Conservation (phyloP, 2,329 filamentous ascomycete genomes). For the Fusarium metavorans region DNA sequence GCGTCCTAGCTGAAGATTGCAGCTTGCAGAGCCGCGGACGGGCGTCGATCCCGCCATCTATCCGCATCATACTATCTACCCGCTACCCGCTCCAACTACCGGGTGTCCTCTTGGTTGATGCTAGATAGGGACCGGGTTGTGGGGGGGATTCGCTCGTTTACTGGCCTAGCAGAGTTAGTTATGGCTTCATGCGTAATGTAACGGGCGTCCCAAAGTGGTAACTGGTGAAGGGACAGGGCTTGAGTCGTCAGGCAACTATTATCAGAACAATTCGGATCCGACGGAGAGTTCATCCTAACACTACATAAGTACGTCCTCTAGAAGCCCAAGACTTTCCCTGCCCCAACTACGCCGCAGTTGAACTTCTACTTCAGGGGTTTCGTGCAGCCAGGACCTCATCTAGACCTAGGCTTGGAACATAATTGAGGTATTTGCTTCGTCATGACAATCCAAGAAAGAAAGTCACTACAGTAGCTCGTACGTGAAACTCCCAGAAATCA, state of each 20-base stretch:
- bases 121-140: background rate
- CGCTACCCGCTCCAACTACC: background rate
- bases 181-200: background rate
- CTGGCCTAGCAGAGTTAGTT: background rate
- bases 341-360: background rate
- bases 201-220: background rate
- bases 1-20: background rate
- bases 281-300: background rate
- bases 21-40: background rate
- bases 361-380: background rate
- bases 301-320: background rate
- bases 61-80: background rate
- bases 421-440: background rate
- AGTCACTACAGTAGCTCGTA: background rate
- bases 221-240: background rate
- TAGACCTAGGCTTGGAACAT: background rate
- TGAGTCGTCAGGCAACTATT: background rate
- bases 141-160: background rate
- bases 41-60: background rate
- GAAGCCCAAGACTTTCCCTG: background rate
- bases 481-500: background rate
- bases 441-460: background rate
- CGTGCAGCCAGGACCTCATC: background rate
- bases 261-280: background rate
- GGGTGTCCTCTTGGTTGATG: background rate